A percentile compares a stretch with the other conserved stretches of the same genome.
Evolutionary conservation across 2,329 filamentous ascomycete genomes (phyloP).

Genomic region (Monilinia laxa): DNA sequence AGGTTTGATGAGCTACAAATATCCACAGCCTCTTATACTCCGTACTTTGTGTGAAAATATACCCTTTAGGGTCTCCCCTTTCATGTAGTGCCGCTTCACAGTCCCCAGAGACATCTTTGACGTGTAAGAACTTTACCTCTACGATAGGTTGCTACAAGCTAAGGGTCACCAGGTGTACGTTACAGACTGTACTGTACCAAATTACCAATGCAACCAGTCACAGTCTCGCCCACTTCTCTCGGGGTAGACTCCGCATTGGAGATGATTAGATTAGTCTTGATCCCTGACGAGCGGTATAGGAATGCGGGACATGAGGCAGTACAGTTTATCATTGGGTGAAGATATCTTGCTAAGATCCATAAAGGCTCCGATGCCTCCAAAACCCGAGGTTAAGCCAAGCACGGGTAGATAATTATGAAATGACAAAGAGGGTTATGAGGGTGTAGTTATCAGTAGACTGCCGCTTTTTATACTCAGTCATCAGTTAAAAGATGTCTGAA

Average conservation of each 20-base stretch:
- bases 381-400: background rate
- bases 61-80: background rate
- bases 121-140: background rate
- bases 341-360: background rate
- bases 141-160: no score
- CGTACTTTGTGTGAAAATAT: background rate
- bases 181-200: no score
- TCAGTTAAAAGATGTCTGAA: background rate
- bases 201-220: background rate
- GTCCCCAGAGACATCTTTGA: background rate
- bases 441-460: background rate
- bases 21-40: background rate
- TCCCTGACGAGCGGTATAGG: background rate
- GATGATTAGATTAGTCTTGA: background rate
- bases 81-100: background rate
- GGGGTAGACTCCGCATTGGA: background rate
- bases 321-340: background rate
- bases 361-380: constrained; percentile 5
- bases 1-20: background rate
- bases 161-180: no score
- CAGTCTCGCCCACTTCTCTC: background rate
- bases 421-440: background rate
- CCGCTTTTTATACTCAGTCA: background rate
- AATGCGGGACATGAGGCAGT: background rate
- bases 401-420: background rate